Evolutionary conservation across 169 alveolate species (phyloP).

Genomic region (Miamiensis avidus): DNA sequence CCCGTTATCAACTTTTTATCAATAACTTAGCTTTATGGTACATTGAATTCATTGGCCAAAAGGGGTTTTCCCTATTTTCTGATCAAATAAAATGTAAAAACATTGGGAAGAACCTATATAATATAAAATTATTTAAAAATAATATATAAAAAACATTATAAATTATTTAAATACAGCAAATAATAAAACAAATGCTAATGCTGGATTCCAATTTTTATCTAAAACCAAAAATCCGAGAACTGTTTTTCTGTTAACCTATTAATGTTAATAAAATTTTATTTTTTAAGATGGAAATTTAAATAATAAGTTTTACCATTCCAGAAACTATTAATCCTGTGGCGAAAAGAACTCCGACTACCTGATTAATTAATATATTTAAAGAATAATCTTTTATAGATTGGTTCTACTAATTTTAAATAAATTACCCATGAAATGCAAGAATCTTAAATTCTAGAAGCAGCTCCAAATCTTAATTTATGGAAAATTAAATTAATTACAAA

Average conservation of each 20-base stretch:
- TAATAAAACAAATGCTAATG: too few species aligned
- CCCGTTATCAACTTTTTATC: constrained; percentile 69
- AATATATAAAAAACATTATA: too few species aligned
- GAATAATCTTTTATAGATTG: constrained; percentile 10
- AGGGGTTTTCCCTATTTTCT: constrained; percentile 52
- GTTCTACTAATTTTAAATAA: too few species aligned
- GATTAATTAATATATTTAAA: constrained; percentile 23
- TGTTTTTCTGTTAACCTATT: too few species aligned
- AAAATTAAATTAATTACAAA: background rate
- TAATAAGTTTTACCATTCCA: constrained; percentile 12
- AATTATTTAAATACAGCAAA: background rate
- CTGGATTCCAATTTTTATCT: background rate
- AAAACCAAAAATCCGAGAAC: background rate
- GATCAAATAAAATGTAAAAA: constrained; percentile 45
- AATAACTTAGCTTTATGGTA: constrained; percentile 47
- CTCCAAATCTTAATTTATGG: background rate
- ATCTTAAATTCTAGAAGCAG: too few species aligned
- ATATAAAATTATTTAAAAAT: too few species aligned
- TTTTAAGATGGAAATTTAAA: too few species aligned
- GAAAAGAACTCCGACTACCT: constrained; percentile 43
- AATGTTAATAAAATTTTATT: too few species aligned
- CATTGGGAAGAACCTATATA: background rate
- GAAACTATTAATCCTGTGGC: constrained; percentile 49
- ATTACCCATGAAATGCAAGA: too few species aligned
- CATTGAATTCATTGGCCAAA: constrained; percentile 37